Conservation (phyloP, 108 stramenopile genomes). For the Parietichytrium sp. region DNA sequence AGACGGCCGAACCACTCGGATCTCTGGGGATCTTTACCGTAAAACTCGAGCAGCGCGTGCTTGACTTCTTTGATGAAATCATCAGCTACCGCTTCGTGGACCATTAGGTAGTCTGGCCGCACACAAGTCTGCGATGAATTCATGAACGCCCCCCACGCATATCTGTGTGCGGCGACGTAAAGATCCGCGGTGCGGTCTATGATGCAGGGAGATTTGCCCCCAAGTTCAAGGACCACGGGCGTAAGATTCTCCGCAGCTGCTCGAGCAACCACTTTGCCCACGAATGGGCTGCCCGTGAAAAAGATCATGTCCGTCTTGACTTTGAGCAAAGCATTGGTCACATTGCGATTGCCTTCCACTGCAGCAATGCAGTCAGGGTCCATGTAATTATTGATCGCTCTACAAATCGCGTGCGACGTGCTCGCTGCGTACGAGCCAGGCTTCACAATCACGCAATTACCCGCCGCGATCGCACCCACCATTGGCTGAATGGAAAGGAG, state of each 20-base stretch:
- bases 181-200: constrained; percentile 60
- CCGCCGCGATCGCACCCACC: constrained; percentile 74
- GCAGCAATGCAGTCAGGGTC: constrained; percentile 64
- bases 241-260: constrained; percentile 79
- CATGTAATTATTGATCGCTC: constrained; percentile 41
- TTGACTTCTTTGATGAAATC: constrained; percentile 25
- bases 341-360: constrained; percentile 69
- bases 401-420: neutral
- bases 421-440: constrained; percentile 39
- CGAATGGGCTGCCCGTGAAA: constrained; percentile 65
- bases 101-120: constrained; percentile 71
- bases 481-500: constrained; percentile 62
- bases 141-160: constrained; percentile 68
- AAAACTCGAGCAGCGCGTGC: neutral
- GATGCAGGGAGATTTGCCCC: constrained; percentile 78
- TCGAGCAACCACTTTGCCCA: constrained; percentile 68
- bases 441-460: constrained; percentile 79
- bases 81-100: constrained; percentile 47
- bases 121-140: constrained; percentile 88
- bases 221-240: constrained; percentile 80
- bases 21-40: constrained; percentile 23
- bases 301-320: constrained; percentile 69
- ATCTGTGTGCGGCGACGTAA: constrained; percentile 49
- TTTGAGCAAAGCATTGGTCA: constrained; percentile 63
- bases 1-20: constrained; percentile 23